Conservation (phyloP, 2,329 filamentous ascomycete species). For the Pestalotiopsis sp. region DNA sequence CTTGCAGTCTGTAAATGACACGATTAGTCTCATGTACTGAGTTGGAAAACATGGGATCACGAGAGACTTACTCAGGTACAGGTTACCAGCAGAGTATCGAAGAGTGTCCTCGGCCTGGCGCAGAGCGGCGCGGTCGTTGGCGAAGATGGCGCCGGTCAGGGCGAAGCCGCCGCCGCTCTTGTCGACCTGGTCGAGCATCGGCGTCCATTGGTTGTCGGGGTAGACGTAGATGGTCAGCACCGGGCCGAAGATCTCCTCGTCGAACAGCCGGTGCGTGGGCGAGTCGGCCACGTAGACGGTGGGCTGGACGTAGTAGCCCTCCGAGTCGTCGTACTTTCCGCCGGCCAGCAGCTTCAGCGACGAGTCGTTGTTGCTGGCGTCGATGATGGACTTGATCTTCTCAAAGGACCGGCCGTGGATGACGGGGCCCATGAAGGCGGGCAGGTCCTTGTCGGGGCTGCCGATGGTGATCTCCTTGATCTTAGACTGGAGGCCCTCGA, state of each 20-base stretch:
- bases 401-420: conserved; percentile 83
- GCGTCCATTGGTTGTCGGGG: conserved; percentile 63
- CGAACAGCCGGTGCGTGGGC: conserved; percentile 74
- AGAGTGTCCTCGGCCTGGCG: conserved; percentile 53
- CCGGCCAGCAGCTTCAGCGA: conserved; percentile 75
- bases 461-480: conserved; percentile 69
- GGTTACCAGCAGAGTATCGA: conserved; percentile 58
- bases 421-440: conserved; percentile 85
- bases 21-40: neutral
- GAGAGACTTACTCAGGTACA: conserved; percentile 46
- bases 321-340: conserved; percentile 75
- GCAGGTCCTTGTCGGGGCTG: conserved; percentile 69
- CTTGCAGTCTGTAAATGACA: conserved; percentile 45
- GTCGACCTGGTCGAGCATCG: conserved; percentile 40
- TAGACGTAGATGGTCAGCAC: conserved; percentile 77
- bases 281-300: conserved; percentile 79
- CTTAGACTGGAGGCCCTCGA: conserved; percentile 71
- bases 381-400: conserved; percentile 76
- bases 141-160: conserved; percentile 54
- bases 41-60: neutral
- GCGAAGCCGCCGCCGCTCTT: conserved; percentile 43
- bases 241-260: conserved; percentile 82
- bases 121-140: conserved; percentile 48
- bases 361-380: conserved; percentile 75
- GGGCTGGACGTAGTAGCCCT: conserved; percentile 83